Conservation (phyloP, 345 rosid genomes). For the Anacardium occidentale region DNA sequence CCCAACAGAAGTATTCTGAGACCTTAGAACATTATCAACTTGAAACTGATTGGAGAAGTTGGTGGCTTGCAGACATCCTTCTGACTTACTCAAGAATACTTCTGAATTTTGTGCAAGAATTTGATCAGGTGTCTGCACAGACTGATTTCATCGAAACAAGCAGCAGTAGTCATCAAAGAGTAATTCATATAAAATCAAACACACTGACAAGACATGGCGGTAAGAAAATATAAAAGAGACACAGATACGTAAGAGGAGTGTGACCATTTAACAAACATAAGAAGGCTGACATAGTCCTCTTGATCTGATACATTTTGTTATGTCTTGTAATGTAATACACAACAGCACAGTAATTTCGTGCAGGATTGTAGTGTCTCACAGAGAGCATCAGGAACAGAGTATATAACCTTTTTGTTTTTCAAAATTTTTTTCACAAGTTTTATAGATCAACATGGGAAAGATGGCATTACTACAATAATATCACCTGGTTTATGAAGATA, state of each 20-base stretch:
- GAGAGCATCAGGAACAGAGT: background rate
- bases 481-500: no score
- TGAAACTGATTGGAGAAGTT: slow-evolving; percentile 38
- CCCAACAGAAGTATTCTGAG: slow-evolving; percentile 35
- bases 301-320: background rate
- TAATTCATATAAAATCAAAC: background rate
- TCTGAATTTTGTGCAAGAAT: slow-evolving; percentile 36
- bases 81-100: slow-evolving; percentile 24
- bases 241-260: background rate
- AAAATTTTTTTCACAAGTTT: background rate
- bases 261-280: background rate
- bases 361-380: background rate
- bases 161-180: slow-evolving; percentile 3
- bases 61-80: slow-evolving; percentile 23
- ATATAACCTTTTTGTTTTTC: background rate
- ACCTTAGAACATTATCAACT: slow-evolving; percentile 26
- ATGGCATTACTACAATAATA: background rate
- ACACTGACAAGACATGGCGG: slow-evolving; percentile 1
- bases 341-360: background rate
- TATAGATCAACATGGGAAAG: background rate
- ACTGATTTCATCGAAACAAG: slow-evolving; percentile 16
- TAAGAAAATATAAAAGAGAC: background rate
- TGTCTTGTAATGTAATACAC: background rate
- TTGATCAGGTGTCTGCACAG: slow-evolving; percentile 29
- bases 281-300: background rate